Evolutionary conservation across 1,284 basidiomycete genomes (phyloP), one percentile per base, ranked within the genome.

Genomic region (Schizophyllum commune): DNA sequence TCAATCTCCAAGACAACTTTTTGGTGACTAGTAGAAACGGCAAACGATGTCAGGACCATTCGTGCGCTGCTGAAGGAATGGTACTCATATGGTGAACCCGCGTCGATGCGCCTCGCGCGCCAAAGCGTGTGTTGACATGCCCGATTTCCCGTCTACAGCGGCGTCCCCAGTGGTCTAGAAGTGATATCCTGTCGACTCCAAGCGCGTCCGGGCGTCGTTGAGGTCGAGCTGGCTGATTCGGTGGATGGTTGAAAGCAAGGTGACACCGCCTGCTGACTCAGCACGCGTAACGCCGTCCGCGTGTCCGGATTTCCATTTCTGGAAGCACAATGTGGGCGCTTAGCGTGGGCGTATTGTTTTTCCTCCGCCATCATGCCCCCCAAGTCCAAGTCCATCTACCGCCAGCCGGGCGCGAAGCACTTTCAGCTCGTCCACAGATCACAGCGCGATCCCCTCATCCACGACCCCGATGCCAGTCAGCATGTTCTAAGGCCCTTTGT

Each of bases 361-460:
- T 64, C 64, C 65, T 68, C 69, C 59, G 59, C 64, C 68, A 71
- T 65, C 68, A 89, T 89, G 87, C 78, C 88, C 58, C 76, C 78
- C 66, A 91, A 88, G 74, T 76, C 78, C 66, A 91, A 88, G 74
- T 96, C 94, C 32, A 86, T 95, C 69, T 99, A 92, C 78, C 88
- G 94, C 65, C 88, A 88, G 68, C 91, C 94, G 9, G 90, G 91
- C 5, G 86, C 91, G 61, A 87, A 91, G 72, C 94, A 98, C 74
- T 98, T 96, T 69, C 94, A 98, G 79, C 90, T 99, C 57, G 96
- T 99, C 27, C 95, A 99, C 73, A 85, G 97, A 64, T 98, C 96
- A 9, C 94, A 96, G 70, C 81, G 96, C 61, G 97, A 99, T 76
- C 96, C 97, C 1, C 84, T 97, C 57, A 93, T 95, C 68, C 89